These are phyloP conservation scores for Apiospora malaysiana DNA, from an alignment of 2,329 filamentous ascomycete species.

Conservation along the genomic window DNA sequence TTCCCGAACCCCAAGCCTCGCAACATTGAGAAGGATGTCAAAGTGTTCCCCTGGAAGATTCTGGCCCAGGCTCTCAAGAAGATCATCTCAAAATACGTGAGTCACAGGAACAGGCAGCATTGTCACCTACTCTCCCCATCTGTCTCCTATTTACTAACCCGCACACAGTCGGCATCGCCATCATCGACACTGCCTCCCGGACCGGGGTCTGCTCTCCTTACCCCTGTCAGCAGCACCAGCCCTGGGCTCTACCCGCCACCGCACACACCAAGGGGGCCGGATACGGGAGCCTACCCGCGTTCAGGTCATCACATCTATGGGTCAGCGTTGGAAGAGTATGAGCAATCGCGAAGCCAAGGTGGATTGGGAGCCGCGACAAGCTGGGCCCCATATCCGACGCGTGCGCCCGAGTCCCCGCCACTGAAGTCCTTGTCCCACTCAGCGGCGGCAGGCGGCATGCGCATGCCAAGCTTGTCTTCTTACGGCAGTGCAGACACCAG, in stretches of 20 bases:
- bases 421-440: slow-evolving; percentile 43
- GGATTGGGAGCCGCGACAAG: slow-evolving; percentile 40
- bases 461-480: slow-evolving; percentile 44
- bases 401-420: slow-evolving; percentile 44
- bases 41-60: slow-evolving; percentile 97
- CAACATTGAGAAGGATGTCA: slow-evolving; percentile 99
- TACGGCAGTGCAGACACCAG: slow-evolving; percentile 45
- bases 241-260: slow-evolving; percentile 41
- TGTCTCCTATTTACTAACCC: slow-evolving; percentile 14
- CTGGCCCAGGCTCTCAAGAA: slow-evolving; percentile 89
- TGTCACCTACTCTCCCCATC: neutral
- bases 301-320: slow-evolving; percentile 50
- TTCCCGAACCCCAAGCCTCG: slow-evolving; percentile 94
- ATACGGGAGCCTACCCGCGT: slow-evolving; percentile 37
- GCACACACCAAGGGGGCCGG: slow-evolving; percentile 45
- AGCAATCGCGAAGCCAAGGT: slow-evolving; percentile 10
- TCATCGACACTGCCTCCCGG: slow-evolving; percentile 35
- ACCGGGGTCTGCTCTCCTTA: slow-evolving; percentile 36
- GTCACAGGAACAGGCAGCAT: slow-evolving; percentile 21
- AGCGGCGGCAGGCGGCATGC: slow-evolving; percentile 41
- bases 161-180: slow-evolving; percentile 38
- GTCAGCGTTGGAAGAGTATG: slow-evolving; percentile 44
- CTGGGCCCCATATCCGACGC: slow-evolving; percentile 56
- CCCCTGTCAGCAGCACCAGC: slow-evolving; percentile 41
- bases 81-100: slow-evolving; percentile 92